phyloP scores from a whole-genome alignment of 768 basidiomycete genomes.

The Fomitopsis serialis region DNA sequence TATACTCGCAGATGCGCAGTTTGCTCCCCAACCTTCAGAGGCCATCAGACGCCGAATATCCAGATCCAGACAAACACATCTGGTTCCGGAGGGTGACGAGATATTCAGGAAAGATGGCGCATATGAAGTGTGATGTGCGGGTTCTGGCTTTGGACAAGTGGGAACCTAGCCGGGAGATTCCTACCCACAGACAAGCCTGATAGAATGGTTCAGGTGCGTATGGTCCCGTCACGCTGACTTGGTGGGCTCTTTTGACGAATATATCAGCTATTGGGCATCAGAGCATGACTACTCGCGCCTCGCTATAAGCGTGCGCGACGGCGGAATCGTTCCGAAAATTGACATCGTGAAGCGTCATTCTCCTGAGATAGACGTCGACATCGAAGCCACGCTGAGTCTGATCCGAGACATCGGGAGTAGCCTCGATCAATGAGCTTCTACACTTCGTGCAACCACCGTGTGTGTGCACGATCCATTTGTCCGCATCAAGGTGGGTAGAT shows the following conservation, averaged over 20 bases:
- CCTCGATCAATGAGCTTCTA: too few relatives aligned
- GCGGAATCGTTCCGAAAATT: conserved; percentile 27
- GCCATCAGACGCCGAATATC: conserved; percentile 13
- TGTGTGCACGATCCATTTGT: conserved; percentile 5
- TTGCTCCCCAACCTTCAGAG: conserved; percentile 50
- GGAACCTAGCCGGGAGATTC: conserved; percentile 5
- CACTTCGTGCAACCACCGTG: too few relatives aligned
- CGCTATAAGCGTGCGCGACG: conserved; percentile 34
- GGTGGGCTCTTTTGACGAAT: background rate
- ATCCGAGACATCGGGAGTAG: too few relatives aligned
- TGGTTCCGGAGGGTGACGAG: conserved; percentile 26
- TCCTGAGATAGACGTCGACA: background rate
- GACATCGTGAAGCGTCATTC: background rate
- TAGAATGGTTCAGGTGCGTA: conserved; percentile 40
- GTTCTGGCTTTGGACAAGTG: conserved; percentile 11
- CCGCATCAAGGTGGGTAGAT: background rate
- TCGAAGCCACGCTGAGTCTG: background rate
- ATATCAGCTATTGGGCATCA: conserved; percentile 39
- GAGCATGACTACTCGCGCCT: conserved; percentile 29
- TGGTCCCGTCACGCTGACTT: conserved; percentile 1
- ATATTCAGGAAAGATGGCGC: background rate
- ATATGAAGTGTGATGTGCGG: conserved; percentile 15
- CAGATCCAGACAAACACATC: conserved; percentile 17
- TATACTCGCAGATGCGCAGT: conserved; percentile 31
- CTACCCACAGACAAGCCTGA: conserved; percentile 22